Percentiles rank a stretch among this genome's conserved stretches.
Conservation (phyloP, 2,329 filamentous ascomycete species). For the Nemania sp. region DNA sequence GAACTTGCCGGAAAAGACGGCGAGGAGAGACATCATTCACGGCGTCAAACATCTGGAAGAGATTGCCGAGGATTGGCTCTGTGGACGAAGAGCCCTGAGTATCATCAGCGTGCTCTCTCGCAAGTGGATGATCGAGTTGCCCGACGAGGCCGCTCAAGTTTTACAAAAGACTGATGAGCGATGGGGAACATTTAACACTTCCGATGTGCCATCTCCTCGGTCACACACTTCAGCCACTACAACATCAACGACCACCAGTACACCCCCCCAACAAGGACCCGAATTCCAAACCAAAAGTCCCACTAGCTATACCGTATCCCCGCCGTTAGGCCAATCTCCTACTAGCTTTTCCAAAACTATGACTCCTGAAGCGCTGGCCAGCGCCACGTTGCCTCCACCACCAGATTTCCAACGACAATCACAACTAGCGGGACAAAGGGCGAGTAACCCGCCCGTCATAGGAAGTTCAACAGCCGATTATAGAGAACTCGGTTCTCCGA, state of each 20-base stretch:
- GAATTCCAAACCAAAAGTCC: constrained; percentile 47
- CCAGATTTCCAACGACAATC: constrained; percentile 32
- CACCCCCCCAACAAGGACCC: constrained; percentile 33
- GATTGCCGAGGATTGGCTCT: constrained; percentile 93
- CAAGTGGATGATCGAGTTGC: constrained; percentile 89
- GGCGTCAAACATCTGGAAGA: constrained; percentile 92
- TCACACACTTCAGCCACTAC: constrained; percentile 36
- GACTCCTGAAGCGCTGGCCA: constrained; percentile 38
- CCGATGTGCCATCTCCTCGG: constrained; percentile 62
- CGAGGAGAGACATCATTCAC: constrained; percentile 85
- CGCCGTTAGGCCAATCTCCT: constrained; percentile 35
- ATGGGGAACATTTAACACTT: constrained; percentile 72
- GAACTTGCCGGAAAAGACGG: constrained; percentile 90
- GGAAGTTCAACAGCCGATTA: constrained; percentile 31
- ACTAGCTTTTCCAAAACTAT: constrained; percentile 35
- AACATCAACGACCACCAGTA: constrained; percentile 25
- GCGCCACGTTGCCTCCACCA: constrained; percentile 31
- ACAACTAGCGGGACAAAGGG: constrained; percentile 25
- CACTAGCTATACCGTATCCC: constrained; percentile 41
- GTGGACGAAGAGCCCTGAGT: constrained; percentile 80
- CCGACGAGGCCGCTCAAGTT: constrained; percentile 77
- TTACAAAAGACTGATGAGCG: constrained; percentile 79
- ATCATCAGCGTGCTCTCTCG: constrained; percentile 83
- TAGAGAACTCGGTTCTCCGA: constrained; percentile 26
- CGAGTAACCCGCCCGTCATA: constrained; percentile 31